These are phyloP conservation scores for Starmerella geochares DNA, from an alignment of 805 yeast genomes.

Conservation along the genomic window DNA sequence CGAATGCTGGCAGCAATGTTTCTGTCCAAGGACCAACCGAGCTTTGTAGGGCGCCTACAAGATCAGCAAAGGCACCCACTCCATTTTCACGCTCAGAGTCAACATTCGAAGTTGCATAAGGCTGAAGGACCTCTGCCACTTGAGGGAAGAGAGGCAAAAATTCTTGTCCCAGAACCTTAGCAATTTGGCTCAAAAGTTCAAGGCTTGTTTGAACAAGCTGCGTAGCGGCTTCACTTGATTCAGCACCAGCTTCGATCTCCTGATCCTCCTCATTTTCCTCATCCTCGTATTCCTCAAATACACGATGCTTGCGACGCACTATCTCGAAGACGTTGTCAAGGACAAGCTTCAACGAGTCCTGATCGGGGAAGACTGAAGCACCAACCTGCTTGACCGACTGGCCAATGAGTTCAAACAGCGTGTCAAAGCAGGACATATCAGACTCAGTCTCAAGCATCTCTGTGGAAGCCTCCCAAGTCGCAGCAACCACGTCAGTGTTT, in stretches of 20 bases:
- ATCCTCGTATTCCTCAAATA: conserved; percentile 36
- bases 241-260: conserved; percentile 47
- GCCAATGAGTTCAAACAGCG: conserved; percentile 62
- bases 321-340: conserved; percentile 63
- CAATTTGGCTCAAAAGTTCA: conserved; percentile 71
- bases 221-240: conserved; percentile 47
- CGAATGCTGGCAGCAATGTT: conserved; percentile 55
- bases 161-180: conserved; percentile 68
- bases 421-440: conserved; percentile 70
- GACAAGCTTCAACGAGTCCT: conserved; percentile 51
- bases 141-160: conserved; percentile 70
- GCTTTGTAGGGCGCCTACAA: conserved; percentile 61
- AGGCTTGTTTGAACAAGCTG: conserved; percentile 72
- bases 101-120: conserved; percentile 40
- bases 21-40: conserved; percentile 52
- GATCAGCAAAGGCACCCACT: conserved; percentile 85
- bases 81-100: conserved; percentile 70
- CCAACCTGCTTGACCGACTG: conserved; percentile 65
- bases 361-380: conserved; percentile 49
- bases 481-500: conserved; percentile 49
- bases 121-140: conserved; percentile 48
- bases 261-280: conserved; percentile 49
- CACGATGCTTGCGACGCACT: conserved; percentile 67
- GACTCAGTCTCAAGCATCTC: conserved; percentile 63
- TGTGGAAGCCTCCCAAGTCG: conserved; percentile 58